Conservation (phyloP, 768 basidiomycete genomes). For the Kwoniella newhampshirensis region DNA sequence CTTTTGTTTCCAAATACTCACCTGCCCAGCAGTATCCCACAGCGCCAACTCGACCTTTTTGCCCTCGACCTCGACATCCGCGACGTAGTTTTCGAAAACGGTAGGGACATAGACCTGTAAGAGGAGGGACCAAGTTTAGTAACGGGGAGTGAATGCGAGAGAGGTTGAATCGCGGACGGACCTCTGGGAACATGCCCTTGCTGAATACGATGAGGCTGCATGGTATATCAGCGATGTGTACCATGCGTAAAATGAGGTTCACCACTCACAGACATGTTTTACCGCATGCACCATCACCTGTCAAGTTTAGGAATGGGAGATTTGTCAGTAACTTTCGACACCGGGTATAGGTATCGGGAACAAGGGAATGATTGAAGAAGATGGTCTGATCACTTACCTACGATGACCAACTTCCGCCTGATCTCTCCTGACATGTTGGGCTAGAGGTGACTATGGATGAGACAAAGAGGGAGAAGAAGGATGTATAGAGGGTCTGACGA, state of each 20-base stretch:
- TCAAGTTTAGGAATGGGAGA: background rate
- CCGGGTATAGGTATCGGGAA: background rate
- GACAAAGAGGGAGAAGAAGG: background rate
- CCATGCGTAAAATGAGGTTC: background rate
- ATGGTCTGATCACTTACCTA: constrained; percentile 60
- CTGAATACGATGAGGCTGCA: constrained; percentile 43
- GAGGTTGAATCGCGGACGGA: constrained; percentile 12
- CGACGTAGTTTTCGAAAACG: constrained; percentile 99
- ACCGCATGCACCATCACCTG: constrained; percentile 95
- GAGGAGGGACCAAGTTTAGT: background rate
- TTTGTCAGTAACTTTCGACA: background rate
- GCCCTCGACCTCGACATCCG: constrained; percentile 96
- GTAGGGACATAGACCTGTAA: constrained; percentile 95
- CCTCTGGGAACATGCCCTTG: constrained; percentile 54
- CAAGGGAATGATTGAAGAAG: background rate
- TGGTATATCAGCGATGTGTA: constrained; percentile 4
- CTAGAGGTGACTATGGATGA: background rate
- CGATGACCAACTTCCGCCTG: constrained; percentile 97
- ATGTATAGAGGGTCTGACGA: background rate
- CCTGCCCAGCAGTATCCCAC: constrained; percentile 99
- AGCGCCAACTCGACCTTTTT: constrained; percentile 97
- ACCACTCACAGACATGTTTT: constrained; percentile 59
- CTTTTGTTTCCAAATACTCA: constrained; percentile 3
- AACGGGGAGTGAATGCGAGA: background rate
- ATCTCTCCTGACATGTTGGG: constrained; percentile 80